phyloP scores from a whole-genome alignment of 495 filamentous ascomycete species.

The Xylaria nigripes region DNA sequence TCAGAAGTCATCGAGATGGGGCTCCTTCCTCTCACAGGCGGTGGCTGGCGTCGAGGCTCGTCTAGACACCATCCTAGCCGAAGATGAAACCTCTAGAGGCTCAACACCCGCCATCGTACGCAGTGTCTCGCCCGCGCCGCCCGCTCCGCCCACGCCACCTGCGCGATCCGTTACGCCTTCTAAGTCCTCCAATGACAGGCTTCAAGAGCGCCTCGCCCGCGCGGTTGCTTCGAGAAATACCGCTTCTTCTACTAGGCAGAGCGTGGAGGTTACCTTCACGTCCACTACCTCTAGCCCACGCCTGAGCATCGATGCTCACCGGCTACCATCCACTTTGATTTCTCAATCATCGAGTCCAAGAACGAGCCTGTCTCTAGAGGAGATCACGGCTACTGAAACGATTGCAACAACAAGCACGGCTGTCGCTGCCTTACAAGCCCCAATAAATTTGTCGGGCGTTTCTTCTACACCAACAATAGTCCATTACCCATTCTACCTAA shows the following conservation, averaged over 20 bases:
- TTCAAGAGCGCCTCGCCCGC: slow-evolving; percentile 78
- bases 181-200: slow-evolving; percentile 57
- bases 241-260: slow-evolving; percentile 15
- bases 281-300: slow-evolving; percentile 20
- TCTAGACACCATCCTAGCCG: slow-evolving; percentile 84
- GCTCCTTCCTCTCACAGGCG: slow-evolving; percentile 81
- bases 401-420: background rate
- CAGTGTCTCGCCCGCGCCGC: slow-evolving; percentile 7
- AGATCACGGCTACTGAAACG: background rate
- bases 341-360: slow-evolving; percentile 3
- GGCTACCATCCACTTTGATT: background rate
- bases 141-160: slow-evolving; percentile 8
- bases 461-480: slow-evolving; percentile 2
- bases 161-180: slow-evolving; percentile 28
- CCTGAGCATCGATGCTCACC: slow-evolving; percentile 15
- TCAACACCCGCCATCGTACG: slow-evolving; percentile 17
- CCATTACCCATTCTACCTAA: background rate
- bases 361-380: slow-evolving; percentile 6
- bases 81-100: slow-evolving; percentile 44
- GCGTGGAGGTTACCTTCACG: slow-evolving; percentile 13
- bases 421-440: background rate
- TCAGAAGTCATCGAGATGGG: slow-evolving; percentile 54
- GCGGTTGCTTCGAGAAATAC: slow-evolving; percentile 44
- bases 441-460: background rate
- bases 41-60: slow-evolving; percentile 90